Evolutionary conservation across 805 yeast species (phyloP).

Genomic region (Schwanniomyces polymorphus): DNA sequence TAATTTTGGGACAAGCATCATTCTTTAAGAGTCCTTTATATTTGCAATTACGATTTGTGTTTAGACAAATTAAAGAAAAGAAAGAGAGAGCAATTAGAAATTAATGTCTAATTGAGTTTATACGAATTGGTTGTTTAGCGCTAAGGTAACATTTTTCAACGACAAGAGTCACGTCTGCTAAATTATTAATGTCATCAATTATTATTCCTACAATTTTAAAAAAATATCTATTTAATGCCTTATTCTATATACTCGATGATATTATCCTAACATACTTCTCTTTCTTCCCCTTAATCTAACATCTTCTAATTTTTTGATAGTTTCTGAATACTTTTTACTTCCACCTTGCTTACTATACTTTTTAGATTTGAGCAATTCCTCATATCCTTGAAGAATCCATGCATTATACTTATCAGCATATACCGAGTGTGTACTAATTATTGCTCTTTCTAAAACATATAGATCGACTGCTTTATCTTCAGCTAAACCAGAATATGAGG

Average conservation of each 20-base stretch:
- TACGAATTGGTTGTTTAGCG: no score
- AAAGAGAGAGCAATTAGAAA: no score
- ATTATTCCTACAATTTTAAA: neutral
- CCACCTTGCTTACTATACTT: conserved; percentile 29
- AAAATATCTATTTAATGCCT: neutral
- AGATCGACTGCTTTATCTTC: conserved; percentile 98
- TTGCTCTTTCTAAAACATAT: conserved; percentile 90
- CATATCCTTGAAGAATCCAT: conserved; percentile 76
- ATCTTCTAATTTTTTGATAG: conserved; percentile 66
- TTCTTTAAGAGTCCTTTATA: no score
- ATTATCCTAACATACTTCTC: conserved; percentile 86
- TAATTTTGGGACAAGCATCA: no score
- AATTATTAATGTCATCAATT: no score
- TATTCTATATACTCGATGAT: neutral
- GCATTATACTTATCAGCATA: conserved; percentile 61
- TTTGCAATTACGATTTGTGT: no score
- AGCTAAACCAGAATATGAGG: conserved; percentile 68
- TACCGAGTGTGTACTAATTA: conserved; percentile 84
- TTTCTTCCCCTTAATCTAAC: conserved; percentile 92
- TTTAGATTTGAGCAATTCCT: conserved; percentile 30
- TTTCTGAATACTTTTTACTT: conserved; percentile 48
- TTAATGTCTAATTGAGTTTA: no score
- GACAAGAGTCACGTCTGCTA: no score
- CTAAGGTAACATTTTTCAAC: no score
- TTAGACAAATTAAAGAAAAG: no score